Evolutionary conservation across 805 yeast species (phyloP), one percentile per base, ranked within the genome.

Genomic region (Wickerhamomyces ciferrii): DNA sequence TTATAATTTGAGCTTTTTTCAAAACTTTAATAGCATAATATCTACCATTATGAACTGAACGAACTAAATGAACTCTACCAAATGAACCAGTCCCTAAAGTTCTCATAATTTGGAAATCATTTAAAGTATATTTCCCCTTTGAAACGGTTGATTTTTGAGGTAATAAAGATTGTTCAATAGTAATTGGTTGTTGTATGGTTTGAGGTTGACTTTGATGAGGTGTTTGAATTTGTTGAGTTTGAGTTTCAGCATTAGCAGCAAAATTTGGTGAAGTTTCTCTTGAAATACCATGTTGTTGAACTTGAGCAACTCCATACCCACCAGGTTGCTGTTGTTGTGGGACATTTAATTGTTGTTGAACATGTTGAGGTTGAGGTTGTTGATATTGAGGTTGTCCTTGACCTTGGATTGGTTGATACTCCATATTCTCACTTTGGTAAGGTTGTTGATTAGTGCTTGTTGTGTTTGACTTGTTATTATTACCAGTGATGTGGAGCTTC

Each of bases 41-140:
- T 37, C 97, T 76, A 21, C 94, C 90, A 67, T 91, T 91, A 68
- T 91, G 97, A 31, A 87, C 87, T 4, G 91, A 82, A 37, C 94
- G 73, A 5, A 88, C 96, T 47, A 91, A 69, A 67, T 91, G 97
- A 39, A 91, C 97, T 50, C 97, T 75, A 21, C 97, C 97, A 70
- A 91, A 91, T 2, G 97, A 90, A 2, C 97, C 97, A 0, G 97
- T 91, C 2, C 97, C 97, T 48, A 91, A 71, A 7, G 97, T 91
- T 54, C 97, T 76, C 74, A 86, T 75, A 49, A 90, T 82, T 54
- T 82, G 84, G 61, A 91, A 91, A 69, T 91, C 97, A 21, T 74
- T 66, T 15, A 91, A 67, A 14, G 86, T 76, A 64, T 91, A 91
- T 61, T 89, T 90, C 15, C 97, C 97, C 37, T 54, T 59, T 4